Evolutionary conservation across 345 rosid species (phyloP), one percentile per base, ranked within the genome.

Genomic region (Citrus inodora): DNA sequence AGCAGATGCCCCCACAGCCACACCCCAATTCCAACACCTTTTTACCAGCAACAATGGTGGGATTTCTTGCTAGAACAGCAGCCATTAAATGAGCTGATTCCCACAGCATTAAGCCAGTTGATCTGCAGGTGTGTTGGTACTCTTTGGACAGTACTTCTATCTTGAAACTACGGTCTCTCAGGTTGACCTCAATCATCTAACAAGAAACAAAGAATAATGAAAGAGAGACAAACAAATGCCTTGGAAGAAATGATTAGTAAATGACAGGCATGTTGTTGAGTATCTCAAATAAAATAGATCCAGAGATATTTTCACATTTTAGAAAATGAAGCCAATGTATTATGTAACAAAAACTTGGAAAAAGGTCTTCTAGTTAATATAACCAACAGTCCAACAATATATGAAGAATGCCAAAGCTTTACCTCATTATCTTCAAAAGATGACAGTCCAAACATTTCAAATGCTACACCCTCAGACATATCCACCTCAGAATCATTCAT

Each of bases 81-180:
- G 96, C 90, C 96, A 92, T 91, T 82, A 92, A 78, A 70, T 83
- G 86, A 86, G 98, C 98, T 38, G 98, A 94, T 85, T 94, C 98
- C 98, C 98, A 94, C 8, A 95, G 88, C 96, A 95, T 95, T 82
- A 95, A 76, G 65, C 99, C 99, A 14, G 97, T 95, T 32, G 94
- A 93, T 85, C 88, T 95, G 85, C 93, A 93, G 19, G 96, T 92
- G 77, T 93, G 98, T 84, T 95, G 97, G 80, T 91, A 87, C 78
- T 91, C 99, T 85, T 87, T 90, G 65, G 98, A 92, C 46, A 89
- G 72, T 38, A 91, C 89, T 80, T 84, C 83, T 55, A 92, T 86
- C 83, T 77, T 85, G 84, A 92, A 88, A 80, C 59, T 40, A 65
- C 76, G 74, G 32, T 83, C 89, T 46, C 62, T 77, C 48, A 90